These are phyloP conservation scores for Adenanthera pavonina DNA, from an alignment of 306 rosid genomes.

Conservation along the genomic window DNA sequence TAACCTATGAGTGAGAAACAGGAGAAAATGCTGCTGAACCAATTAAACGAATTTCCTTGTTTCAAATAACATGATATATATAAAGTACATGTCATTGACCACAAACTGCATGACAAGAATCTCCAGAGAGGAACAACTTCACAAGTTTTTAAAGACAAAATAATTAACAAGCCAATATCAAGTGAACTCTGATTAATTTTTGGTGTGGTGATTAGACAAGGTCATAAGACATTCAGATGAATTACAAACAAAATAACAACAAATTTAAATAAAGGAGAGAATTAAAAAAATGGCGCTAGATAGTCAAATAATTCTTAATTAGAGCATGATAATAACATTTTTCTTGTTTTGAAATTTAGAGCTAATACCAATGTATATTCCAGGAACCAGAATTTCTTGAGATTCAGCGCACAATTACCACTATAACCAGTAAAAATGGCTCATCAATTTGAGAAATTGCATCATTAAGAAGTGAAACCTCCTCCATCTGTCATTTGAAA, in stretches of 20 bases:
- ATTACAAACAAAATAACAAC: conserved; percentile 17
- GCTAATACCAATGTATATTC: conserved; percentile 96
- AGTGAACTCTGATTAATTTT: conserved; percentile 16
- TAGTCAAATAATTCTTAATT: conserved; percentile 39
- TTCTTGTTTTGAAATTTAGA: conserved; percentile 78
- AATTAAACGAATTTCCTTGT: conserved; percentile 21
- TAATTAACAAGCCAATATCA: conserved; percentile 21
- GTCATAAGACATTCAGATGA: conserved; percentile 18
- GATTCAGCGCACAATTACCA: conserved; percentile 99
- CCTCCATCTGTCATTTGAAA: conserved; percentile 94
- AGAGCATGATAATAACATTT: conserved; percentile 45
- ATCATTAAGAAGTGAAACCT: conserved; percentile 88
- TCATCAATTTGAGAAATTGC: conserved; percentile 93
- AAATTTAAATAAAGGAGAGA: not conserved
- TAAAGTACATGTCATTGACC: conserved; percentile 26
- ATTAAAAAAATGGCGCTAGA: conserved; percentile 10
- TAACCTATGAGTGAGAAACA: not conserved
- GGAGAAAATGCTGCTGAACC: not conserved
- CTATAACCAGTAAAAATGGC: conserved; percentile 98
- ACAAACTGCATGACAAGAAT: conserved; percentile 16
- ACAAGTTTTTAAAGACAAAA: conserved; percentile 30
- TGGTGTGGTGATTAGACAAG: conserved; percentile 23
- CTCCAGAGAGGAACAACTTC: conserved; percentile 17
- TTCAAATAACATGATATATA: conserved; percentile 31
- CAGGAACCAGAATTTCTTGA: conserved; percentile 99